phyloP scores from a whole-genome alignment of 371 early-diverging fungal species.

The Chytridium lagenaria region DNA sequence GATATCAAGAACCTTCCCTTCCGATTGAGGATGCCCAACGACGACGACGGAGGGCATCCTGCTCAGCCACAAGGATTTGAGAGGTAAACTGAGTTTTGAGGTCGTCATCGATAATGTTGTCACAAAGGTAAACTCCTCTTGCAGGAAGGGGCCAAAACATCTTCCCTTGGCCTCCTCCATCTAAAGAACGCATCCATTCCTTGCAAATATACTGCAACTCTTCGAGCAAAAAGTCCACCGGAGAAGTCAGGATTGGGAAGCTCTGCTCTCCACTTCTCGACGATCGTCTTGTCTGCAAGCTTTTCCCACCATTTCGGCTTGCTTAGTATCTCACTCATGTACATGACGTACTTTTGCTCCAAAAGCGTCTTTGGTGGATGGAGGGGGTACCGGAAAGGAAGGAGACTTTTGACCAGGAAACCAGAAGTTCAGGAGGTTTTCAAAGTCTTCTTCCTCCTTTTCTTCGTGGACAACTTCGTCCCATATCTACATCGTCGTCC shows the following conservation, averaged over 20 bases:
- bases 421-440: too few relatives aligned
- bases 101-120: background rate
- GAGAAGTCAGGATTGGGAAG: background rate
- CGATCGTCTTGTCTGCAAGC: background rate
- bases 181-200: background rate
- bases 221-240: background rate
- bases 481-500: too few relatives aligned
- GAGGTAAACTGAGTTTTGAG: background rate
- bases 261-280: background rate
- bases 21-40: constrained; percentile 12
- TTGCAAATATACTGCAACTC: background rate
- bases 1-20: constrained; percentile 5
- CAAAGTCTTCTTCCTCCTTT: too few relatives aligned
- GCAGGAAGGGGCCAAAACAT: background rate
- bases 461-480: too few relatives aligned
- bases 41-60: background rate
- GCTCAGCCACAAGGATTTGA: background rate
- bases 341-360: background rate
- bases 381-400: background rate
- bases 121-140: background rate
- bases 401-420: background rate
- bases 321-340: background rate
- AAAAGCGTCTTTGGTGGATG: background rate
- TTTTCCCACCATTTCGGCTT: background rate
- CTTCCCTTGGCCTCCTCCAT: background rate